Conservation (phyloP, 2,329 filamentous ascomycete species). For the Xylariales sp. region DNA sequence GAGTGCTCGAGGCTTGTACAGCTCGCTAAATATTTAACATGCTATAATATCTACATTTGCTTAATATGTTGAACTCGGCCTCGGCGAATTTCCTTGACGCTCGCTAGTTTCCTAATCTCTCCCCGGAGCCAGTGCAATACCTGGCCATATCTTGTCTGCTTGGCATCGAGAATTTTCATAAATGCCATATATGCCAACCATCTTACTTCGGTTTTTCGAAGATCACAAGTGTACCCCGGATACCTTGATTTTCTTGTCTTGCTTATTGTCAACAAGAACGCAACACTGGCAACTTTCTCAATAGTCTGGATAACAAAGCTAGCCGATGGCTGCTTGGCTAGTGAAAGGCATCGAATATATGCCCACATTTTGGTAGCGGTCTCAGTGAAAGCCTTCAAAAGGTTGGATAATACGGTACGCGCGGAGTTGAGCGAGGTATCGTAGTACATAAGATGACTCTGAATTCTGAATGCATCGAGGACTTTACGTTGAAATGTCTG, state of each 20-base stretch:
- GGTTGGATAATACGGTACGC: slow-evolving; percentile 65
- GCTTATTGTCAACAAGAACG: slow-evolving; percentile 59
- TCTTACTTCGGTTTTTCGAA: slow-evolving; percentile 55
- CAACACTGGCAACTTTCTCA: slow-evolving; percentile 59
- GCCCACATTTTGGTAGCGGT: slow-evolving; percentile 72
- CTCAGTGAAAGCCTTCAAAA: slow-evolving; percentile 71
- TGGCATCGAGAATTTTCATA: slow-evolving; percentile 58
- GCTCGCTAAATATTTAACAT: background rate
- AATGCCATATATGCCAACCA: slow-evolving; percentile 71
- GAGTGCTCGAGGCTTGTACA: too few relatives aligned
- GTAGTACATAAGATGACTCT: slow-evolving; percentile 79
- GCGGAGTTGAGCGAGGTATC: slow-evolving; percentile 74
- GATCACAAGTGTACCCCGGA: slow-evolving; percentile 51
- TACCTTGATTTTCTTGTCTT: slow-evolving; percentile 38
- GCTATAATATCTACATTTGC: too few relatives aligned
- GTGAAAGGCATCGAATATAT: slow-evolving; percentile 55
- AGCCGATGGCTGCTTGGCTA: slow-evolving; percentile 48
- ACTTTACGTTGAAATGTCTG: slow-evolving; percentile 77
- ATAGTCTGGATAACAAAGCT: slow-evolving; percentile 66
- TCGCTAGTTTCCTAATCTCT: slow-evolving; percentile 35
- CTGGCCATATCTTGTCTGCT: slow-evolving; percentile 64
- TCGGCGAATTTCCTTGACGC: slow-evolving; percentile 24
- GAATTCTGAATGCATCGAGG: slow-evolving; percentile 74
- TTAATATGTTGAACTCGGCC: slow-evolving; percentile 16
- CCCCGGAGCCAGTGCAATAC: slow-evolving; percentile 65